Evolutionary conservation across 108 stramenopile genomes (phyloP), one percentile per base, ranked within the genome.

Genomic region (Cyclostephanos invisitatus): DNA sequence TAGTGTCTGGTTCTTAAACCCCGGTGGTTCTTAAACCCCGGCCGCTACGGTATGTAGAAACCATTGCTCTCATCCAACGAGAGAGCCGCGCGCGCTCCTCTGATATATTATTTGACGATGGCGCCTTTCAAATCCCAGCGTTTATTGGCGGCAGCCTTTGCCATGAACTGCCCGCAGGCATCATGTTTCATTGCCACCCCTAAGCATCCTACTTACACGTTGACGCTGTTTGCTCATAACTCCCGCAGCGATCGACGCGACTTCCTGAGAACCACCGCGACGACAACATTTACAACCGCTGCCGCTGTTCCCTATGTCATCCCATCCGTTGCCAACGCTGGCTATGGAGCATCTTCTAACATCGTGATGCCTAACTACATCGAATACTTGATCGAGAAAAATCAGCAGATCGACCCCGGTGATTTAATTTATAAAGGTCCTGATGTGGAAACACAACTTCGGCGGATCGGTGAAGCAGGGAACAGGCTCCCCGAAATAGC

Each of bases 361-460:
- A 85, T 91, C 68, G 85, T 79, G 21, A 20, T 91, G 38, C 87
- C 86, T 14, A 91, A 84, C 58, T 88, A 88, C 62, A 88, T 90
- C 24, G 89, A 90, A 35, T 86, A 68, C 68, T 71, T 90, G 11
- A 87, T 88, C 47, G 86, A 88, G 74, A 83, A 90, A 66, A 86
- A 86, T 48, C 54, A 42, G 28, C 72, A 73, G 37, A 70, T 40
- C 0, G 75, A 87, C 44, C 74, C 75, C 1, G 61, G 54, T 14
- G 36, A 58, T 22, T 29, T 80, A 8, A 73, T 89, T 7, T 89
- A 91, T 58, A 77, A 88, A 74, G 84, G 85, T 17, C 80, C 85
- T 0, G 87, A 88, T 72, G 63, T 72, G 15, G 65, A 83, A 46
- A 57, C 73, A 4, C 83, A 85, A 24, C 46, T 88, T 14, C 59